A percentile compares a stretch with the other conserved stretches of the same genome.
phyloP scores from a whole-genome alignment of 2,329 filamentous ascomycete genomes.

The Claviceps monticola region DNA sequence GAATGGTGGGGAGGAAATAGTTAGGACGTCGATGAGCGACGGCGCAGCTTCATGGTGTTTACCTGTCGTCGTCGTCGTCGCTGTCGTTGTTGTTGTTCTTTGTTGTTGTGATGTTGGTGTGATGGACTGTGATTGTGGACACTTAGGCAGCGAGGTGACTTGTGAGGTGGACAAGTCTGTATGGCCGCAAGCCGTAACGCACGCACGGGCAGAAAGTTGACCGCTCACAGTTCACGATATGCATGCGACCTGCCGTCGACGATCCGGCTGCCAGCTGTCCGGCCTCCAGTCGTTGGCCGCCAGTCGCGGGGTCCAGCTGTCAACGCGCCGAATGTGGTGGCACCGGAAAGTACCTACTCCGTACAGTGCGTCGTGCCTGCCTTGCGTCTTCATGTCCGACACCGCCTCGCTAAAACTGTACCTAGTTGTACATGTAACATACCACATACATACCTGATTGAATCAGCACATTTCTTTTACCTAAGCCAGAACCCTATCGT shows the following conservation, averaged over 20 bases:
- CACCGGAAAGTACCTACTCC: not conserved
- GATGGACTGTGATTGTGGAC: no score
- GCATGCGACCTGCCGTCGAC: not conserved
- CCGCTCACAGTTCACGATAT: not conserved
- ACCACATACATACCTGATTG: not conserved
- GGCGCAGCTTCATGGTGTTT: not conserved
- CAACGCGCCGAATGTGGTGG: no score
- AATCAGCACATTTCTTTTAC: not conserved
- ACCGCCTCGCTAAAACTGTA: not conserved
- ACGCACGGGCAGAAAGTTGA: not conserved
- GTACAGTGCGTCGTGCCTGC: not conserved
- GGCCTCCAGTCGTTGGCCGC: not conserved
- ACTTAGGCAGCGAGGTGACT: no score
- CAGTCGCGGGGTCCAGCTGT: not conserved
- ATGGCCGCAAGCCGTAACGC: no score
- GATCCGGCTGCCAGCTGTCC: not conserved
- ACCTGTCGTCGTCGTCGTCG: not conserved
- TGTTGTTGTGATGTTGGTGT: not conserved
- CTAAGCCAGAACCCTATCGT: not conserved
- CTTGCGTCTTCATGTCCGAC: not conserved
- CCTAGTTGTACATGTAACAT: no score
- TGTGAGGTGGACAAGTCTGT: no score
- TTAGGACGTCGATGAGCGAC: not conserved
- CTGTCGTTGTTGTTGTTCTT: not conserved
- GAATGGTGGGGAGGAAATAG: not conserved